Base-by-base conservation (phyloP, 805 yeast genomes). In the Peterozyma toletana region DNA sequence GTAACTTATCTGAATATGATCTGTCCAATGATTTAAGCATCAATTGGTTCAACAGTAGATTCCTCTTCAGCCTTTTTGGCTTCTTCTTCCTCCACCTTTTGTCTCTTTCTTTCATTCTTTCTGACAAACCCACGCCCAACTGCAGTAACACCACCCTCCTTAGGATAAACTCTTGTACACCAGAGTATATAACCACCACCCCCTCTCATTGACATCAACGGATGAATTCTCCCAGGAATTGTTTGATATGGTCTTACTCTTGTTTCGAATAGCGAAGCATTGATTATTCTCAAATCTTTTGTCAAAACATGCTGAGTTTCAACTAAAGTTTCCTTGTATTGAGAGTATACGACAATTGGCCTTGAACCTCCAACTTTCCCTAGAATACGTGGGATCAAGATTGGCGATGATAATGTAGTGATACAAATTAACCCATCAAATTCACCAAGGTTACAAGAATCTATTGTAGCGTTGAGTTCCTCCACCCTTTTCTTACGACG, bases 171-270 rank as follows among this genome's bases (percentile, higher is more conserved):
- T 40, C 86, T 71, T 13, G 86, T 76, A 3, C 91, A 95, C 68
- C 80, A 75, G 51, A 89, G 66, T 2, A 93, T 59, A 59, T 79
- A 91, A 0, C 99, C 99, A 31, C 97, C 98, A 46, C 84, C 90
- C 6, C 96, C 89, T 54, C 87, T 75, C 73, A 83, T 80, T 0
- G 97, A 86, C 99, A 93, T 93, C 48, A 82, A 58, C 0, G 99
- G 99, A 61, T 93, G 99, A 55, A 91, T 69, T 58, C 95, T 80
- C 7, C 98, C 99, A 15, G 95, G 87, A 29, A 91, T 78, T 3
- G 97, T 88, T 67, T 93, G 99, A 59, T 84, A 90, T 40, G 81
- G 82, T 50, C 97, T 76, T 11, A 85, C 93, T 49, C 86, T 72
- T 1, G 95, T 78, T 60, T 90, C 96, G 49, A 76, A 71, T 17